Conservation (phyloP, 768 basidiomycete genomes). For the Tricholoma bakamatsutake region DNA sequence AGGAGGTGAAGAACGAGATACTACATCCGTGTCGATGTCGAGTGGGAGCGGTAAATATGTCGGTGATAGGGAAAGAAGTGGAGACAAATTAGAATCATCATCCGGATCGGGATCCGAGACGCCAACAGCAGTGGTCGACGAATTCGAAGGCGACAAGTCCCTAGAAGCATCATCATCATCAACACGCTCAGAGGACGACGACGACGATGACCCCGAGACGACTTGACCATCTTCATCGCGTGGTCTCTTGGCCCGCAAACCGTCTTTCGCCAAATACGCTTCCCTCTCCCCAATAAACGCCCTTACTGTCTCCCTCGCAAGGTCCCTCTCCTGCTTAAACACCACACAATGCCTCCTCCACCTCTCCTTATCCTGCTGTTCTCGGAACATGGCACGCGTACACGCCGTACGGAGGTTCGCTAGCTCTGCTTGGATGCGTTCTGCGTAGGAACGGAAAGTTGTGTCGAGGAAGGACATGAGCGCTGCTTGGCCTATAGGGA, state of each 20-base stretch:
- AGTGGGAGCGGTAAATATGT: not conserved
- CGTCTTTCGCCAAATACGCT: slow-evolving; percentile 1
- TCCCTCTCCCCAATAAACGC: slow-evolving; percentile 19
- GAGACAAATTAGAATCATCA: not conserved
- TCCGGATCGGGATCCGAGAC: not conserved
- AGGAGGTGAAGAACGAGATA: not conserved
- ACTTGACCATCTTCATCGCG: not conserved
- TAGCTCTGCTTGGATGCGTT: slow-evolving; percentile 25
- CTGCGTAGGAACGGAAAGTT: slow-evolving; percentile 24
- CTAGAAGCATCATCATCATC: not conserved
- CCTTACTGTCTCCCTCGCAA: slow-evolving; percentile 24
- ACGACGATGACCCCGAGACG: too few relatives aligned
- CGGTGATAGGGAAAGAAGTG: not conserved
- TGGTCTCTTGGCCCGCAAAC: not conserved
- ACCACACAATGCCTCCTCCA: slow-evolving; percentile 24
- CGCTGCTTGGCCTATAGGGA: not conserved
- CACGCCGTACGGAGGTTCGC: slow-evolving; percentile 25
- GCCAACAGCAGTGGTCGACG: not conserved
- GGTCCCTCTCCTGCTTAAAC: slow-evolving; percentile 28
- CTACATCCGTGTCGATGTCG: not conserved
- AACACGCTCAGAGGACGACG: not conserved
- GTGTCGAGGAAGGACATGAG: slow-evolving; percentile 18
- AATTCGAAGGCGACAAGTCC: slow-evolving; percentile 2
- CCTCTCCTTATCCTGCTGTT: slow-evolving; percentile 25
- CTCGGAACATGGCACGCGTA: slow-evolving; percentile 21